Percentiles rank a stretch among this genome's conserved stretches.
Conservation (phyloP, 2,329 filamentous ascomycete species). For the Monosporascus sp. region DNA sequence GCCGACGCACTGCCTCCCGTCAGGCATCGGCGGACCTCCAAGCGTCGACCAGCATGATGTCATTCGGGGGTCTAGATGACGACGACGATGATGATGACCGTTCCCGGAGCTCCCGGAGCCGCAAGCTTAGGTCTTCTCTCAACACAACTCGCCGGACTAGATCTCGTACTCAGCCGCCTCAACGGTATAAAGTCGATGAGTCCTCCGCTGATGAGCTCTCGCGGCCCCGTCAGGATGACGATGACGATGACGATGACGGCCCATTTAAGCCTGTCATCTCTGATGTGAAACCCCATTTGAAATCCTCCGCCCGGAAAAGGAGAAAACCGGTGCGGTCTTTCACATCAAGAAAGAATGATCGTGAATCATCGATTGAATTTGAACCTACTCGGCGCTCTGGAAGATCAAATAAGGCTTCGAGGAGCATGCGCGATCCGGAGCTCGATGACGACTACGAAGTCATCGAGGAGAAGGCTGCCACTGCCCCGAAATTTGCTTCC, state of each 20-base stretch:
- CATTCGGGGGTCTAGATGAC: background rate
- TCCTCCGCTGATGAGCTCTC: slow-evolving; percentile 29
- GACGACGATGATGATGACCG: slow-evolving; percentile 7
- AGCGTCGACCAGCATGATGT: background rate
- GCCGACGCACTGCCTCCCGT: slow-evolving; percentile 11
- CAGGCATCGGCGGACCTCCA: slow-evolving; percentile 4
- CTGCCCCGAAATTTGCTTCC: slow-evolving; percentile 52
- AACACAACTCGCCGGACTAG: slow-evolving; percentile 12
- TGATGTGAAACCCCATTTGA: slow-evolving; percentile 19
- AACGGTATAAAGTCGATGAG: slow-evolving; percentile 1
- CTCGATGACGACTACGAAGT: slow-evolving; percentile 56
- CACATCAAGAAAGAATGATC: slow-evolving; percentile 14
- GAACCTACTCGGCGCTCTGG: slow-evolving; percentile 46
- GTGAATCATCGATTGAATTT: slow-evolving; percentile 47
- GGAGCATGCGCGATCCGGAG: slow-evolving; percentile 46
- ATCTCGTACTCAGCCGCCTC: slow-evolving; percentile 7
- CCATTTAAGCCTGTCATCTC: slow-evolving; percentile 19
- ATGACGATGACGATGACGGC: slow-evolving; percentile 14
- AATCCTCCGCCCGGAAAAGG: slow-evolving; percentile 14
- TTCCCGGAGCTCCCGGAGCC: slow-evolving; percentile 1
- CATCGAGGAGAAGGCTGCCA: slow-evolving; percentile 40
- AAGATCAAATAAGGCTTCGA: slow-evolving; percentile 39
- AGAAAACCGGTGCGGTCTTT: slow-evolving; percentile 13
- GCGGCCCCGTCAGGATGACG: slow-evolving; percentile 12
- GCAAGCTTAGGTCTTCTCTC: background rate